Percentiles rank a stretch among this genome's conserved stretches.
These are phyloP conservation scores for Kazachstania kunashirensis DNA, from an alignment of 805 yeast genomes.

Conservation along the genomic window DNA sequence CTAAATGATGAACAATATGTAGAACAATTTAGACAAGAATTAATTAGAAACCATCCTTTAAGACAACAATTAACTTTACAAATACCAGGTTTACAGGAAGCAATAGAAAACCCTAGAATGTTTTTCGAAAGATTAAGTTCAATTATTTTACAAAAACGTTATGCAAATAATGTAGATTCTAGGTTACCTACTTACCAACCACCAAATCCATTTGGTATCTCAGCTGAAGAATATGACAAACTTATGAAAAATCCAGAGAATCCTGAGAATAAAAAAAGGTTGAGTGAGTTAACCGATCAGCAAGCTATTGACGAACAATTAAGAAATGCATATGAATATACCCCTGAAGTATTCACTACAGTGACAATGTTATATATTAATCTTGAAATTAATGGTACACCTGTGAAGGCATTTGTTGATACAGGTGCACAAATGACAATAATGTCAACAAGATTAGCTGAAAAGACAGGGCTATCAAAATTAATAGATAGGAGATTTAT, in stretches of 20 bases:
- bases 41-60: slow-evolving; percentile 34
- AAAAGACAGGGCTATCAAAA: slow-evolving; percentile 55
- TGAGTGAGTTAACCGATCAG: slow-evolving; percentile 57
- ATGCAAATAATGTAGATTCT: slow-evolving; percentile 5
- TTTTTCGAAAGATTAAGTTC: slow-evolving; percentile 38
- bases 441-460: slow-evolving; percentile 69
- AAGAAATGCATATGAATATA: slow-evolving; percentile 68
- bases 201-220: slow-evolving; percentile 28
- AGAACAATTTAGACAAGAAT: slow-evolving; percentile 42
- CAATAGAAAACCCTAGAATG: slow-evolving; percentile 37
- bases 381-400: slow-evolving; percentile 66
- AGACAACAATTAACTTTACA: slow-evolving; percentile 30
- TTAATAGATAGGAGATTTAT: slow-evolving; percentile 69
- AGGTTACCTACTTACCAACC: neutral
- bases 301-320: slow-evolving; percentile 73
- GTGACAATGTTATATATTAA: slow-evolving; percentile 79
- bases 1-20: slow-evolving; percentile 22
- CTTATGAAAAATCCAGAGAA: slow-evolving; percentile 59
- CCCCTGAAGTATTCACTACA: slow-evolving; percentile 81
- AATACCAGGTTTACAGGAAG: slow-evolving; percentile 41
- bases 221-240: slow-evolving; percentile 39
- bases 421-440: slow-evolving; percentile 92
- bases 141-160: slow-evolving; percentile 28
- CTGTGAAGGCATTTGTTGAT: slow-evolving; percentile 88
- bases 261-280: slow-evolving; percentile 56